These are phyloP conservation scores for Lyophyllum atratum DNA, from an alignment of 768 basidiomycete species.

Conservation along the genomic window DNA sequence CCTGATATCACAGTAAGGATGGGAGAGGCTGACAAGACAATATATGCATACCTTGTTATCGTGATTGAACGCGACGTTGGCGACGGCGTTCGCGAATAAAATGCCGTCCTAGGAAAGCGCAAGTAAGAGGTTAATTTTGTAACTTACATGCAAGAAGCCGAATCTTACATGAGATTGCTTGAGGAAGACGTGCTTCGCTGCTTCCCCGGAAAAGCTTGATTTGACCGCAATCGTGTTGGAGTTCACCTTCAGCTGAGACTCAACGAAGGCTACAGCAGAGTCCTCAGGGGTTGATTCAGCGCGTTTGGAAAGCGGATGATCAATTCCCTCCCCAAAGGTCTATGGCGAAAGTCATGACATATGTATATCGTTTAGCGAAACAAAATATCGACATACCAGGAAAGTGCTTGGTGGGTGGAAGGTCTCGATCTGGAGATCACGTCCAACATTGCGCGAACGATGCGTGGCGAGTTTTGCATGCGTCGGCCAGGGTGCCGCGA, in stretches of 20 bases:
- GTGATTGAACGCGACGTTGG: constrained; percentile 17
- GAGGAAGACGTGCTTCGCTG: constrained; percentile 23
- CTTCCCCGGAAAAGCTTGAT: constrained; percentile 18
- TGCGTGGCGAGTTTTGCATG: neutral
- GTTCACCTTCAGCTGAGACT: constrained; percentile 2
- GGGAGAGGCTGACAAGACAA: neutral
- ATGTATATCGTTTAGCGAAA: neutral
- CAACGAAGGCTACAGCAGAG: constrained; percentile 1
- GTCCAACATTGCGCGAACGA: neutral
- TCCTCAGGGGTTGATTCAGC: neutral
- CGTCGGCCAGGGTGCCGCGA: neutral
- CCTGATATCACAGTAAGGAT: constrained; percentile 10
- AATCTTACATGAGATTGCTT: constrained; percentile 21
- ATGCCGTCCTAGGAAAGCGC: constrained; percentile 15
- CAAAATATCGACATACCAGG: neutral
- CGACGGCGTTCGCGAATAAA: constrained; percentile 21
- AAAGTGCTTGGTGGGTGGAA: constrained; percentile 3
- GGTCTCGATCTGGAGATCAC: neutral
- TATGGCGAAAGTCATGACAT: neutral
- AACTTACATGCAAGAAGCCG: neutral
- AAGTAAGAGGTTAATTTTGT: neutral
- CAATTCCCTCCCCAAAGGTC: constrained; percentile 8
- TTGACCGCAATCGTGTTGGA: constrained; percentile 5
- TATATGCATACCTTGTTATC: constrained; percentile 10
- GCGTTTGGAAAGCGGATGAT: neutral